These are phyloP conservation scores for Biscutella laevigata DNA, from an alignment of 441 rosid genomes.

Conservation along the genomic window DNA sequence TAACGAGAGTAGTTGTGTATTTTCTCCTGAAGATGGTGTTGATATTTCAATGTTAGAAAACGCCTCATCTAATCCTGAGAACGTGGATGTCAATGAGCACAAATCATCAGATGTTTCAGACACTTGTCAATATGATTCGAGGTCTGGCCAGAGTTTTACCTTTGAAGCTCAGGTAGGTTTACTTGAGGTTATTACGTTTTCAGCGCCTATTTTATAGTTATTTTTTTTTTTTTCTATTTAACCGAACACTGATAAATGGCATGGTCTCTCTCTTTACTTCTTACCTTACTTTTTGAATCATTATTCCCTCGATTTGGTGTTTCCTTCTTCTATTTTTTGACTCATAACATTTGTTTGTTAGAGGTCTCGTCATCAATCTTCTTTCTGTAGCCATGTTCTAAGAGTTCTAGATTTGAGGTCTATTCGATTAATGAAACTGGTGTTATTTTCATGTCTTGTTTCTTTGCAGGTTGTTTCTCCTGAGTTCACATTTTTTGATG, in stretches of 20 bases:
- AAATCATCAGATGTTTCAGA: constrained; percentile 36
- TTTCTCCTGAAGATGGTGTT: constrained; percentile 81
- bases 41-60: constrained; percentile 59
- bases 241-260: neutral
- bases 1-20: constrained; percentile 86
- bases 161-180: constrained; percentile 85
- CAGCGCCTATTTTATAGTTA: neutral
- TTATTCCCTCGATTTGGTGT: neutral
- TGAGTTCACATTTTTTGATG: constrained; percentile 95
- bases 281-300: neutral
- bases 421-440: neutral
- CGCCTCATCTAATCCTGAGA: constrained; percentile 39
- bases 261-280: constrained; percentile 2
- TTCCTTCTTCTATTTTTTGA: constrained; percentile 6
- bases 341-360: constrained; percentile 3
- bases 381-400: neutral
- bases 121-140: constrained; percentile 42
- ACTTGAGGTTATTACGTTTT: constrained; percentile 7
- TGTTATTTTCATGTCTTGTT: constrained; percentile 20
- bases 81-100: constrained; percentile 31
- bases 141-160: constrained; percentile 52
- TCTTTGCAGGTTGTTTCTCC: constrained; percentile 78
- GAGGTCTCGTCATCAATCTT: constrained; percentile 3
- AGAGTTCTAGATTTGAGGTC: neutral
- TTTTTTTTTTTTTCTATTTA: neutral